Evolutionary conservation across 2,329 filamentous ascomycete species (phyloP), one percentile per base, ranked within the genome.

Genomic region (Hypoxylon sp.): DNA sequence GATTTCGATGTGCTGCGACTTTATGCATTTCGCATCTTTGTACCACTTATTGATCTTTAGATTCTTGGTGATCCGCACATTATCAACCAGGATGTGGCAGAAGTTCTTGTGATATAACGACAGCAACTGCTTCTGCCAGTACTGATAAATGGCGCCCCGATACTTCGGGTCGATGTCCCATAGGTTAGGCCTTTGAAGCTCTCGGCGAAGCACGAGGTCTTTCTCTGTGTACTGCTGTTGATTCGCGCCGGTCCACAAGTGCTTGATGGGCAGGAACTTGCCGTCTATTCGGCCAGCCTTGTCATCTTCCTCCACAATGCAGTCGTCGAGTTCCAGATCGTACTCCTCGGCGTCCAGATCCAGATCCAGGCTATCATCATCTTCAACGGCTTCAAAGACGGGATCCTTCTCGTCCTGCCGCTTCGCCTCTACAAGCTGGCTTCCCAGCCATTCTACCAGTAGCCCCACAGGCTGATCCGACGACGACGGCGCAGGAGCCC

Each of bases 91-190:
- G 1, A 87, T 72, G 0, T 77, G 69, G 2, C 83, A 82, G 48
- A 94, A 82, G 0, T 79, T 73, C 0, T 74, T 60, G 1, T 79
- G 72, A 1, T 89, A 77, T 0, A 77, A 73, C 1, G 77, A 76
- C 56, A 92, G 84, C 1, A 87, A 76, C 53, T 81, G 75, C 1
- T 81, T 77, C 69, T 89, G 87, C 58, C 95, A 83, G 58, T 86
- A 80, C 44, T 86, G 84, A 76, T 94, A 96, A 0, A 95, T 80
- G 0, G 83, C 80, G 0, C 89, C 89, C 4, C 93, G 87, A 16
- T 83, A 76, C 2, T 78, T 75, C 0, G 77, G 70, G 0, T 83
- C 82, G 9, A 95, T 85, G 0, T 83, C 80, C 78, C 87, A 92
- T 14, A 95, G 76, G 69, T 94, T 80, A 51, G 20, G 76, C 75